Evolutionary conservation across 1,139 yeast species (phyloP).

Genomic region (Yamadazyma triangularis): DNA sequence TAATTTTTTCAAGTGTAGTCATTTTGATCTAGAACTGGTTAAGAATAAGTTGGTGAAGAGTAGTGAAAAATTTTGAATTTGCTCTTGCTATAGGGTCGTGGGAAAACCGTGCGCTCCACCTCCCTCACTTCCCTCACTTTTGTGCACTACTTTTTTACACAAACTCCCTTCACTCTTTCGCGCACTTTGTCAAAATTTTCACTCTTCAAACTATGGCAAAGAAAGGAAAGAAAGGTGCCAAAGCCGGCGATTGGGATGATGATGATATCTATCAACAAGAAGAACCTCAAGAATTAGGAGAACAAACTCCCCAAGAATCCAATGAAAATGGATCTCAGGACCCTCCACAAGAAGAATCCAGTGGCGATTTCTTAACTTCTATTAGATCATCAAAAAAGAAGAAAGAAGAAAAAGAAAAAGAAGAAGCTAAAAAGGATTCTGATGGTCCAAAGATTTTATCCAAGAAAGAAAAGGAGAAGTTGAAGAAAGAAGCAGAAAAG

Average conservation of each 20-base stretch:
- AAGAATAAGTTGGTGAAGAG: neutral
- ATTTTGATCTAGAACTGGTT: no score
- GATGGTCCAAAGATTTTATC: constrained; percentile 75
- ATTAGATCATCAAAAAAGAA: constrained; percentile 76
- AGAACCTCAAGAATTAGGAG: constrained; percentile 51
- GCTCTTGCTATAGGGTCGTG: no score
- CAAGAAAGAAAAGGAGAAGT: constrained; percentile 95
- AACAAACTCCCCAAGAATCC: constrained; percentile 9
- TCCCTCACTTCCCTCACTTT: no score
- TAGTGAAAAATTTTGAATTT: constrained; percentile 2
- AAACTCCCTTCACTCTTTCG: no score
- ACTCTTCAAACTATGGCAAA: constrained; percentile 36
- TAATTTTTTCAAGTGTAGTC: constrained; percentile 86
- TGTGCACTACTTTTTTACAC: no score
- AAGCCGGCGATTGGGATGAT: constrained; percentile 74
- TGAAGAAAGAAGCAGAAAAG: constrained; percentile 96
- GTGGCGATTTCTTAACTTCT: constrained; percentile 69
- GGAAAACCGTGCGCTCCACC: no score
- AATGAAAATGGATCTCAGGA: constrained; percentile 5
- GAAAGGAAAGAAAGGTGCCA: constrained; percentile 50
- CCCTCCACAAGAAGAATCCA: neutral
- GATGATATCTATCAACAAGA: constrained; percentile 62
- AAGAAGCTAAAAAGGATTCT: constrained; percentile 36
- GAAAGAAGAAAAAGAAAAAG: constrained; percentile 58
- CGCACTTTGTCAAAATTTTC: no score